Base-by-base conservation (phyloP, 345 rosid species). In the Citrus hindsii region DNA sequence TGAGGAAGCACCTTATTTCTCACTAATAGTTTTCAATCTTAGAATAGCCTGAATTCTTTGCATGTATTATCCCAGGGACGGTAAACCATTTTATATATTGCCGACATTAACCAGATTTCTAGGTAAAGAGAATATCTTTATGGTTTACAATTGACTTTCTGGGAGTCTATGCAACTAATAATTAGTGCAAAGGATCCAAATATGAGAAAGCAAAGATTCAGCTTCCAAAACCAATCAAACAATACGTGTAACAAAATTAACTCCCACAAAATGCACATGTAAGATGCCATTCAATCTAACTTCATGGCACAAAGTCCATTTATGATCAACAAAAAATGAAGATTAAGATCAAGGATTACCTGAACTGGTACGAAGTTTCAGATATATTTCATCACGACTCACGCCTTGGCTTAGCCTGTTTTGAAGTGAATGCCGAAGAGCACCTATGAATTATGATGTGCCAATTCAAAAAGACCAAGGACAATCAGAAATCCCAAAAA, bases 281-380 rank as follows among this genome's bases (percentile, higher is more conserved):
- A 70, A 27, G 59, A 70, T 48, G 13, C 37, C 73, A 70, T 30
- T 70, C 74, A 18, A 40, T 53, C 9, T 19, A 9, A 30, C 7
- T 51, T 53, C 59, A 10, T 30, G 35, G 0, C 56, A 13, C 7
- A 69, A 33, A 67, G 61, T 53, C 70, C 40, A 46, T 18, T 48
- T 24, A 25, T 32, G 18, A 28, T 35, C 25, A 53, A 79, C 1
- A 58, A 12, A 65, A 28, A 76, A 21, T 60, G 16, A 63, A 69
- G 28, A 62, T 75, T 9, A 58, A 1, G 28, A 24, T 67, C 12
- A 40, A 60, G 67, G 46, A 25, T 75, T 67, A 91, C 99, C 98
- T 79, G 99, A 91, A 81, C 98, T 90, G 12, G 99, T 93, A 67
- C 95, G 92, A 82, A 96, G 91, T 84, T 92, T 94, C 76, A 96